These are phyloP conservation scores for Aspergillus calidoustus DNA, from an alignment of 2,329 filamentous ascomycete species.

Conservation along the genomic window DNA sequence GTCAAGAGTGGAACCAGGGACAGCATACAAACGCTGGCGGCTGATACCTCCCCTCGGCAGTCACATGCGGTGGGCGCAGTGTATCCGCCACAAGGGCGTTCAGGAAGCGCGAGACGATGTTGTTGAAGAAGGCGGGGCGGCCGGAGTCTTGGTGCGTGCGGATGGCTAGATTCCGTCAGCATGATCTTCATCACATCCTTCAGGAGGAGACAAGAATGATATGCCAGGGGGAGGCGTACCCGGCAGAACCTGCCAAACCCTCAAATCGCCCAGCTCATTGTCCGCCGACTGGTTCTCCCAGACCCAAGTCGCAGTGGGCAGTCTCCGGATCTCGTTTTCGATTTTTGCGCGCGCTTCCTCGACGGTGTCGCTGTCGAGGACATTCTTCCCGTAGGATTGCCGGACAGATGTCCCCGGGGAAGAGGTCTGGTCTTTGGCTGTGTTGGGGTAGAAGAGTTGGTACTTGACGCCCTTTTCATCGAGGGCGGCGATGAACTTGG, in stretches of 20 bases:
- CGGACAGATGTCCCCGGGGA: constrained; percentile 2
- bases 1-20: too few species aligned
- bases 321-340: constrained; percentile 1
- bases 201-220: too few species aligned
- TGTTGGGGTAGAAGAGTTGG: constrained; percentile 8
- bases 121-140: constrained; percentile 4
- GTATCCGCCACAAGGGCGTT: neutral
- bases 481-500: neutral
- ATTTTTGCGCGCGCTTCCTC: constrained; percentile 2
- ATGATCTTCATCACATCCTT: neutral
- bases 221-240: neutral
- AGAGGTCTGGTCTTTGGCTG: neutral
- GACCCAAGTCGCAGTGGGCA: constrained; percentile 1
- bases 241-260: constrained; percentile 6
- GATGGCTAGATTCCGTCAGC: neutral
- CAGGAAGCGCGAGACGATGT: constrained; percentile 4
- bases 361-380: neutral
- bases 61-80: neutral
- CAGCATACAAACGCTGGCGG: constrained; percentile 2
- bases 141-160: constrained; percentile 1
- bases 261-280: neutral
- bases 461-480: constrained; percentile 1
- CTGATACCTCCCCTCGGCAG: neutral
- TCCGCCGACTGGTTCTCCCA: constrained; percentile 1
- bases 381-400: constrained; percentile 1